Evolutionary conservation across 2,329 filamentous ascomycete species (phyloP), one percentile per base, ranked within the genome.

Genomic region (Curvularia sp.): DNA sequence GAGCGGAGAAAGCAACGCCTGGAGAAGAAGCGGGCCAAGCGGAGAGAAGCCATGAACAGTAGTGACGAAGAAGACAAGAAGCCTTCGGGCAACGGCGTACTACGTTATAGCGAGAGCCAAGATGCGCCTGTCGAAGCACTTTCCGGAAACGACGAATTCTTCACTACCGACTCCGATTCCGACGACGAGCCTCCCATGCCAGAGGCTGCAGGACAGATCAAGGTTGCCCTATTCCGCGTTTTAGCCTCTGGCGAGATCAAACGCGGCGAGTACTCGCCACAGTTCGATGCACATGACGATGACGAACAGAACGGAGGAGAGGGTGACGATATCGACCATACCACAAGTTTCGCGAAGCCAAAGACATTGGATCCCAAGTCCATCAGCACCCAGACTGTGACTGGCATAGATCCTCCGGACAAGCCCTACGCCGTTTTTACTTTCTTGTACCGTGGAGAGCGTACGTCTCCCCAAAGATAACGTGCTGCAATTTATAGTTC

Each of bases 361-460:
- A 98, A 97, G 83, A 90, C 92, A 1, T 84, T 97, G 53, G 96
- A 98, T 79, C 94, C 94, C 0, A 97, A 97, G 80, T 93, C 92
- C 2, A 99, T 99, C 74, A 98, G 93, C 74, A 99, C 95, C 2
- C 95, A 99, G 79, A 99, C 95, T 0, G 95, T 99, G n/a, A 98
- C 95, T 8, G 95, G 94, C 18, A 96, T 98, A 62, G 95, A 99
- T 76, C 92, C 93, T 0, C 93, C 93, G 20, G 94, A 98, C 63
- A 95, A 94, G 78, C 95, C 96, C 3, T 99, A 97, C 79, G 95
- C 95, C 4, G 89, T 91, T 8, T 99, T 99, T 77, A 98, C 96
- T 28, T 99, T 99, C 77, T 92, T 98, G 80, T 99, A 99, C 77
- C 88, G 95, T 61, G 95, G 95, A 76, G 91, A 97, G 75, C 90